These are phyloP conservation scores for Tagetes patula DNA, from an alignment of 129 eudicot species.

Conservation along the genomic window DNA sequence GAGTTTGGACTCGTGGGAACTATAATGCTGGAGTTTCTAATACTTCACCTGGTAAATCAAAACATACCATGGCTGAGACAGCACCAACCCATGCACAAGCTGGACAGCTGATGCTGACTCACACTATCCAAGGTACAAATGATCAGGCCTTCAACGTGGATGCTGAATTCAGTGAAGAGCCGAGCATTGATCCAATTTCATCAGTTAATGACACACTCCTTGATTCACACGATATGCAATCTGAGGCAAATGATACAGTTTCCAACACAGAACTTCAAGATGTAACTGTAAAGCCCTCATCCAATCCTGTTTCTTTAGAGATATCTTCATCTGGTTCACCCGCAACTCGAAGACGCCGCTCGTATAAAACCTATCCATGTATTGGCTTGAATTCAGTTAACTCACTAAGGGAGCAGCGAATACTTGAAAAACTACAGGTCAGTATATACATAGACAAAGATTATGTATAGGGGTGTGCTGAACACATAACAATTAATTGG, in stretches of 20 bases:
- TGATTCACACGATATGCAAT: constrained; percentile 25
- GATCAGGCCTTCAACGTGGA: constrained; percentile 35
- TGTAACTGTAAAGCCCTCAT: constrained; percentile 27
- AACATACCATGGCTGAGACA: constrained; percentile 25
- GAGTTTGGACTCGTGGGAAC: constrained; percentile 77
- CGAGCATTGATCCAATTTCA: constrained; percentile 8
- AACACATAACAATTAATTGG: no score
- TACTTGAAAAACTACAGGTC: constrained; percentile 73
- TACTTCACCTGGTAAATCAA: constrained; percentile 30
- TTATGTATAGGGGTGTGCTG: constrained; percentile 1
- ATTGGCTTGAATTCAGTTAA: constrained; percentile 47
- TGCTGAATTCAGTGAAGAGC: constrained; percentile 30
- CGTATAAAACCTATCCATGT: constrained; percentile 67
- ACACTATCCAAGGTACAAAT: constrained; percentile 36
- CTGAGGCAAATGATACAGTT: constrained; percentile 18
- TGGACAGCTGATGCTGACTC: constrained; percentile 30
- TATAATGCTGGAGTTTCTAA: constrained; percentile 38
- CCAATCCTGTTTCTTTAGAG: constrained; percentile 31
- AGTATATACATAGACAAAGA: not conserved
- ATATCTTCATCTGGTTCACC: constrained; percentile 33
- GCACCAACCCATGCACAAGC: constrained; percentile 22
- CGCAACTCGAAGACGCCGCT: constrained; percentile 40
- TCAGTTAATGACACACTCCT: constrained; percentile 20
- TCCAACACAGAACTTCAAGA: constrained; percentile 39
- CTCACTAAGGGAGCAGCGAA: constrained; percentile 69